A percentile compares a stretch with the other conserved stretches of the same genome.
Evolutionary conservation across 768 basidiomycete genomes (phyloP).

Genomic region (Gloeopeniophorella convolvens): DNA sequence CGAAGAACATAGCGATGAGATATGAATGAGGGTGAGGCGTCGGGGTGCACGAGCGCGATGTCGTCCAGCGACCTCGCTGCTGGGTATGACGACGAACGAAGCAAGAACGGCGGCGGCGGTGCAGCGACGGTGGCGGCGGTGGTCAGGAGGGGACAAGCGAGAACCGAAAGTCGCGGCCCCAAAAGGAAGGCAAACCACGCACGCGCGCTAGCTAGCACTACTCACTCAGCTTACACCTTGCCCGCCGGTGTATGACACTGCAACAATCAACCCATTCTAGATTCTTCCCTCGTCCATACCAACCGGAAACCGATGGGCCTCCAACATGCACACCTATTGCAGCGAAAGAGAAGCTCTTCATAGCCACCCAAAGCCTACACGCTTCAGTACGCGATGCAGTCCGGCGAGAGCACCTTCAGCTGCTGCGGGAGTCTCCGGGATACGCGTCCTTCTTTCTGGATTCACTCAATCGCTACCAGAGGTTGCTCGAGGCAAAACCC

Average conservation of each 20-base stretch:
- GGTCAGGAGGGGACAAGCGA: not conserved
- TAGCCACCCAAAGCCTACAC: not conserved
- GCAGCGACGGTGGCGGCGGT: conserved; percentile 2
- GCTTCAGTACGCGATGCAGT: not conserved
- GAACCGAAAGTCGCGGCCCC: not conserved
- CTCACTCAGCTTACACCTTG: too few species aligned
- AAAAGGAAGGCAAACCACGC: not conserved
- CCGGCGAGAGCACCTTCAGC: conserved; percentile 7
- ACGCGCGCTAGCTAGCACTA: not conserved
- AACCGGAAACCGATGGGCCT: conserved; percentile 4
- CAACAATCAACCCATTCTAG: too few species aligned
- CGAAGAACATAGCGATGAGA: conserved; percentile 54
- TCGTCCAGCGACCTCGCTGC: conserved; percentile 26
- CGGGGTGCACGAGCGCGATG: conserved; percentile 22
- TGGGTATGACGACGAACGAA: conserved; percentile 12
- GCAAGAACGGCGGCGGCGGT: conserved; percentile 10
- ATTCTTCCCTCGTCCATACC: conserved; percentile 8
- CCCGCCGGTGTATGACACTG: too few species aligned
- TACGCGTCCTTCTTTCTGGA: conserved; percentile 15
- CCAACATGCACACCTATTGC: not conserved
- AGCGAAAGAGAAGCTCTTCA: not conserved
- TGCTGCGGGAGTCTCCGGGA: conserved; percentile 15
- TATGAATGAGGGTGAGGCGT: conserved; percentile 14
- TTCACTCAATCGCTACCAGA: conserved; percentile 9
- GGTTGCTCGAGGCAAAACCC: conserved; percentile 23